These are phyloP conservation scores for Novymonas esmeraldas DNA, from an alignment of 208 protist species.

Conservation along the genomic window DNA sequence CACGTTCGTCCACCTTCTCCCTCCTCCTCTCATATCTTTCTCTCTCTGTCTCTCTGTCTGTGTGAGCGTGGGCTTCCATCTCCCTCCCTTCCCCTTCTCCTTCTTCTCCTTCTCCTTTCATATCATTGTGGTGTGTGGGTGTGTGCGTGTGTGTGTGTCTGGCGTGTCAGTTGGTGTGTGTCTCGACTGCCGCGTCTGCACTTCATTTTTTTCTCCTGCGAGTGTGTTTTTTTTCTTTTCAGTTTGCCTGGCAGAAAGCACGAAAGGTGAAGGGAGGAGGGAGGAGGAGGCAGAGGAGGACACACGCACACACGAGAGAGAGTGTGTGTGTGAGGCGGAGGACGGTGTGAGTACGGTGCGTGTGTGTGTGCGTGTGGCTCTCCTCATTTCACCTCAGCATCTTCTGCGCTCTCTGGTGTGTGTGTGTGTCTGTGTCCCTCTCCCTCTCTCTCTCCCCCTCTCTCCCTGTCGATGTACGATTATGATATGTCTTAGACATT, in stretches of 20 bases:
- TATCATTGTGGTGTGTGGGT: neutral
- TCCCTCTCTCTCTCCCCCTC: neutral
- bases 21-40: neutral
- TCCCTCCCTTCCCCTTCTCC: slow-evolving; percentile 6
- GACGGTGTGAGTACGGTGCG: too few species aligned
- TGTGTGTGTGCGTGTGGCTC: too few species aligned
- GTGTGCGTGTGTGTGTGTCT: neutral
- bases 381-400: slow-evolving; percentile 13
- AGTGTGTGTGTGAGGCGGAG: too few species aligned
- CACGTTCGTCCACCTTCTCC: neutral
- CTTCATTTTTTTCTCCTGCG: slow-evolving; percentile 22
- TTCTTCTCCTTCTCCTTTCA: neutral
- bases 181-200: neutral
- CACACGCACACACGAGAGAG: too few species aligned
- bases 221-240: slow-evolving; percentile 23
- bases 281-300: too few species aligned
- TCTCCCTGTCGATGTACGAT: neutral
- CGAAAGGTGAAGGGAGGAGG: too few species aligned
- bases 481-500: neutral
- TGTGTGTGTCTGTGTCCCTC: slow-evolving; percentile 9
- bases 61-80: neutral
- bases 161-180: too few species aligned
- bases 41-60: neutral
- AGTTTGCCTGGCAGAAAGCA: too few species aligned
- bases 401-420: slow-evolving; percentile 21